Percentiles rank a stretch among this genome's conserved stretches.
Evolutionary conservation across 148 eudicot genomes (phyloP).

Genomic region (Amaranthus palmeri): DNA sequence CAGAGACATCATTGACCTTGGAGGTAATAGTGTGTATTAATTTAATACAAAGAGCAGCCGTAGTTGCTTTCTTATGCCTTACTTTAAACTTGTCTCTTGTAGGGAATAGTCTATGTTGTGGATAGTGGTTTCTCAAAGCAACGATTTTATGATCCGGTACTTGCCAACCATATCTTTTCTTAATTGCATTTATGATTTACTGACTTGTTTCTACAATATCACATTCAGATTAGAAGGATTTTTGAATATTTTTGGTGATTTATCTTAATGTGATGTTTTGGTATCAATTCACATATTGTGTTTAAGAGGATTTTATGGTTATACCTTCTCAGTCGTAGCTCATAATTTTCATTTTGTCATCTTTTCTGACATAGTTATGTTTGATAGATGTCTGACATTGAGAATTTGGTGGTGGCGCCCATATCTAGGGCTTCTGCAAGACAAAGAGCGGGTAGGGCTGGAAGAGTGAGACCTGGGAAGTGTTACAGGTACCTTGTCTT

Average conservation of each 20-base stretch:
- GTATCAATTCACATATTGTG: background rate
- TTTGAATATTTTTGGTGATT: background rate
- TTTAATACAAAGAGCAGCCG: background rate
- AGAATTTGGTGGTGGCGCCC: slow-evolving; percentile 85
- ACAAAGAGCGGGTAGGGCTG: slow-evolving; percentile 98
- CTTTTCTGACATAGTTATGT: slow-evolving; percentile 6
- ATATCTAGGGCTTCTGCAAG: slow-evolving; percentile 97
- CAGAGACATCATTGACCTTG: slow-evolving; percentile 94
- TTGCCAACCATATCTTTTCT: slow-evolving; percentile 3
- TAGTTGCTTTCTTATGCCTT: slow-evolving; percentile 10
- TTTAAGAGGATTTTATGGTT: background rate
- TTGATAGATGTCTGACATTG: slow-evolving; percentile 81
- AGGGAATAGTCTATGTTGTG: slow-evolving; percentile 95
- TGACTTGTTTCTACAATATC: background rate
- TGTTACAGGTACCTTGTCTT: slow-evolving; percentile 64
- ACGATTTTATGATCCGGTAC: slow-evolving; percentile 90
- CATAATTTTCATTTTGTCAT: slow-evolving; percentile 7
- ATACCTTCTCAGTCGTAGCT: background rate
- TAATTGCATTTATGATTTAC: background rate
- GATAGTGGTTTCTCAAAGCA: slow-evolving; percentile 99
- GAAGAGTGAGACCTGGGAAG: slow-evolving; percentile 95
- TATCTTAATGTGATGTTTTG: background rate
- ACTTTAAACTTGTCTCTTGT: slow-evolving; percentile 23
- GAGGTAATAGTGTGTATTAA: slow-evolving; percentile 51
- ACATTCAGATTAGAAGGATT: background rate